Evolutionary conservation across 441 rosid genomes (phyloP), one percentile per base, ranked within the genome.

Genomic region (Iberis amara): DNA sequence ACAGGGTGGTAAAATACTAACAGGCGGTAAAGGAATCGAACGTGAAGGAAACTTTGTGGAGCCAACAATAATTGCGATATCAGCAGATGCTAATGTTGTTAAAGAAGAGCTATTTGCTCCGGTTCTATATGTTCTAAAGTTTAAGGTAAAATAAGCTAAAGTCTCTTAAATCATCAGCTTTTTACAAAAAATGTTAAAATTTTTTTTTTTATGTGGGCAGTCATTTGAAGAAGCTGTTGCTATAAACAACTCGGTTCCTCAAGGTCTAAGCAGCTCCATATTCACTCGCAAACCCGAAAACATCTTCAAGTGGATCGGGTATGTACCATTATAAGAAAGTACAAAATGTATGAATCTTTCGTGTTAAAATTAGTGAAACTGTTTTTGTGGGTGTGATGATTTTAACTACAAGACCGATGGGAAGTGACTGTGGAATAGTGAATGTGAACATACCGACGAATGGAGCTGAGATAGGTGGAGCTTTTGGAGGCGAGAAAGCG

Each of bases 391-490:
- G 3, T 37, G 56, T 52, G 50, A 14, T 65, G 50, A 10, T 33
- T 46, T 31, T 26, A 3, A 26, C 59, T 7, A 31, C 8, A 75
- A 92, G 99, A 57, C 96, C 99, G 21, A 76, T 58, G 39, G 99
- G 96, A 76, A 92, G 99, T 71, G 99, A 92, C 42, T 79, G 89
- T 49, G 97, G 99, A 5, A 92, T 88, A 23, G 97, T 92, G 65
- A 88, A 89, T 57, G 95, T 92, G 56, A 92, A 92, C 58, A 86
- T 88, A 66, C 97, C 99, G 11, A 92, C 99, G 14, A 92, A 85
- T 56, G 98, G 98, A 51, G 98, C 98, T 47, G 96, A 91, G 78
- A 91, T 91, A 7, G 98, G 98, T 6, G 96, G 98, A 49, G 96
- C 96, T 39, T 88, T 91, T 43, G 96, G 98, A 2, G 98, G 98